Base-by-base conservation (phyloP, 306 rosid genomes). In the Rosa rugosa region DNA sequence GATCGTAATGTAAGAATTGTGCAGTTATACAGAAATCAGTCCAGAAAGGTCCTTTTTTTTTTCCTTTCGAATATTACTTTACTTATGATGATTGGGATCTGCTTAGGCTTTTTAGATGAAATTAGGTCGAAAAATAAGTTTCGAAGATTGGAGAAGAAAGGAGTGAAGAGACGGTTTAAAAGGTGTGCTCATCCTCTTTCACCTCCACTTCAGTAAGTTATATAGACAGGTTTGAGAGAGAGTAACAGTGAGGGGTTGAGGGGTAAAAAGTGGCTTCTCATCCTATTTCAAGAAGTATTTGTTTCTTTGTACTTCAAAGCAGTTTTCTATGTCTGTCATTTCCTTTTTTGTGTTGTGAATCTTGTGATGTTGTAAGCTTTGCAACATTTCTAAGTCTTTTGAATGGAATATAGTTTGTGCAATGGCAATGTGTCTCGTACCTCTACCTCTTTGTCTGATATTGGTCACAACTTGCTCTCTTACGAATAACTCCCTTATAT, bases 181-280 rank as follows among this genome's bases (percentile, higher is more conserved):
- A 81, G 44, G 75, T 77, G 98, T 88, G 99, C 97, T 95, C 99
- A 89, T 95, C 99, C 99, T 93, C 97, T 89, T 90, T 95, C 97
- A 83, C 85, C 95, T 85, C 97, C 87, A 81, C 88, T 90, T 88
- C 86, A 86, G 86, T 85, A 75, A 59, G 85, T 86, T 86, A 87
- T 86, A 89, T 76, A 84, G 87, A 84, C 75, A 54, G 81, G 82
- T 90, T 83, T 80, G 75, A 73, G 89, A 84, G 81, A 84, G 84
- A 85, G 85, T 75, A 18, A 23, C 80, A 82, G 72, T 40, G 81
- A 74, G 81, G 59, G 81, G 57, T 80, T 79, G 90, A 77, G 81
- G 64, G 63, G 80, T 85, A 77, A 68, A 77, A 84, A 84, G 54
- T 76, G 88, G 79, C 94, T 86, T 85, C 85, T 84, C 85, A 87